Conservation (phyloP, 139 green algal genomes). For the Tetraselmis striata region DNA sequence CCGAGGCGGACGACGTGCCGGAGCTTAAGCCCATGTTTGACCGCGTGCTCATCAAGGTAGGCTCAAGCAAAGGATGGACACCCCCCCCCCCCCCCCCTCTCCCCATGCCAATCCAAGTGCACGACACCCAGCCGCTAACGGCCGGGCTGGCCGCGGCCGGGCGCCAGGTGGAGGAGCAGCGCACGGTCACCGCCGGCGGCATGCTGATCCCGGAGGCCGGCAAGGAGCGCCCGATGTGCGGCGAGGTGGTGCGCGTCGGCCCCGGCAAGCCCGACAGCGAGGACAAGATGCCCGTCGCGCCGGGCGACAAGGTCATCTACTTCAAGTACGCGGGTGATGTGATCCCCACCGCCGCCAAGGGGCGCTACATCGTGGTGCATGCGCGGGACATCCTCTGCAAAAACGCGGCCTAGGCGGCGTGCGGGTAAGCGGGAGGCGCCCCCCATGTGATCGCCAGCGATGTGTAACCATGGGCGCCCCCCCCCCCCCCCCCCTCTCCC, state of each 20-base stretch:
- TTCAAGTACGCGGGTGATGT: constrained; percentile 84
- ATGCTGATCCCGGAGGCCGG: constrained; percentile 82
- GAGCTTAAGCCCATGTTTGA: constrained; percentile 77
- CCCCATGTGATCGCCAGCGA: too few relatives aligned
- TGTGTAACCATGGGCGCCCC: too few relatives aligned
- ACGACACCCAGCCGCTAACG: too few relatives aligned
- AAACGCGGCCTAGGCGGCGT: neutral
- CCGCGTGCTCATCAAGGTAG: constrained; percentile 81
- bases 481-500: too few relatives aligned
- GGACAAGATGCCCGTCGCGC: neutral
- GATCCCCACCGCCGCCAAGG: constrained; percentile 77
- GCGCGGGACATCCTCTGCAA: constrained; percentile 86
- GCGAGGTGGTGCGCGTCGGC: constrained; percentile 34
- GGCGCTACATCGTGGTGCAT: constrained; percentile 79
- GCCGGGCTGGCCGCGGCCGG: too few relatives aligned
- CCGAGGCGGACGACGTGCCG: constrained; percentile 76
- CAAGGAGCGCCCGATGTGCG: constrained; percentile 78
- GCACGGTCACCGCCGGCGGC: constrained; percentile 77
- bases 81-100: neutral
- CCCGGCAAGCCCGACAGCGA: constrained; percentile 16
- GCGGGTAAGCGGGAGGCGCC: too few relatives aligned
- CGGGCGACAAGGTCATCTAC: neutral
- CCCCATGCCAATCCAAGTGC: neutral
- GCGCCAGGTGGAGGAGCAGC: constrained; percentile 57
- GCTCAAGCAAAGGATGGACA: too few relatives aligned